phyloP scores from a whole-genome alignment of 306 rosid genomes.

The Acacia acuminata region DNA sequence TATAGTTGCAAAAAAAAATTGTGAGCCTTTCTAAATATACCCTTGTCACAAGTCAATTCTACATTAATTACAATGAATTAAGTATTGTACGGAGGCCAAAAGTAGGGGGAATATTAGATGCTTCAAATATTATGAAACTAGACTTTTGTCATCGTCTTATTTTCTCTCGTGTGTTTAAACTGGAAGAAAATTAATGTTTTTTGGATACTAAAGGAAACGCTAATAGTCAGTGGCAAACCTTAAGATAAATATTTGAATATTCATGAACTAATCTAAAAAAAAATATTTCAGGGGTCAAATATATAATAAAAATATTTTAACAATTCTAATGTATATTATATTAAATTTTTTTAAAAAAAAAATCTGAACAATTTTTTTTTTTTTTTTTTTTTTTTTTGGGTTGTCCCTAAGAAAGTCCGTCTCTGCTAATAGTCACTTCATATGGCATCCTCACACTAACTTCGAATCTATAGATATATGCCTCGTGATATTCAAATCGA shows the following conservation, averaged over 20 bases:
- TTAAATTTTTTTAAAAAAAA: no score
- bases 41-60: background rate
- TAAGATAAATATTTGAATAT: no score
- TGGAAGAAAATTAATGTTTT: background rate
- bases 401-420: no score
- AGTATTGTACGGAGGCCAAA: background rate
- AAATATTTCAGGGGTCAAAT: no score
- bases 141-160: background rate
- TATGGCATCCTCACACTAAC: background rate
- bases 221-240: no score
- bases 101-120: background rate
- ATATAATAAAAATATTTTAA: no score
- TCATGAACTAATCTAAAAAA: no score
- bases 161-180: background rate
- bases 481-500: constrained; percentile 1
- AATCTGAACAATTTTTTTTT: no score
- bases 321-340: no score
- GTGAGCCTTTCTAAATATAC: background rate
- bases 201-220: background rate
- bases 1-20: no score
- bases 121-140: background rate
- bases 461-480: background rate
- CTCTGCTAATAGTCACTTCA: background rate
- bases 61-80: background rate
- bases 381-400: no score